These are phyloP conservation scores for Aureobasidium sp. DNA, from an alignment of 2,329 filamentous ascomycete species.

Conservation along the genomic window DNA sequence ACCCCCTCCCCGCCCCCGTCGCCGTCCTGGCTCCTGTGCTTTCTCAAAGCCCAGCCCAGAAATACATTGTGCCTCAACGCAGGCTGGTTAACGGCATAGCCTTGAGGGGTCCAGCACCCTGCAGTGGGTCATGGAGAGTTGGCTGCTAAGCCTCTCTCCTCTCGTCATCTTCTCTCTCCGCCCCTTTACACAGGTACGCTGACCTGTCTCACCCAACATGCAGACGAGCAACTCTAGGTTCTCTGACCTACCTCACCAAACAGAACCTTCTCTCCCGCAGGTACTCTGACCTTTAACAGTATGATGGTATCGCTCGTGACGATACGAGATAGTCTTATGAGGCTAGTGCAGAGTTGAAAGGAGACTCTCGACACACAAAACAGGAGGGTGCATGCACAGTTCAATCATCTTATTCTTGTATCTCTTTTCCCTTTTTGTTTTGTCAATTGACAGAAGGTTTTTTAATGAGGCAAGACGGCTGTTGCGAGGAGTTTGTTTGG, in stretches of 20 bases:
- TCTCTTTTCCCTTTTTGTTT: conserved; percentile 8
- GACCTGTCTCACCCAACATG: conserved; percentile 10
- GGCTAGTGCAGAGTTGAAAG: conserved; percentile 10
- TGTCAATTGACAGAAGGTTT: conserved; percentile 1
- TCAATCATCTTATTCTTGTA: background rate
- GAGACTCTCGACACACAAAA: conserved; percentile 2
- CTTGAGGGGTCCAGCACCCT: background rate
- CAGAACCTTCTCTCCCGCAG: conserved; percentile 10
- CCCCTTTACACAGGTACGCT: conserved; percentile 10
- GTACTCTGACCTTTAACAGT: conserved; percentile 19
- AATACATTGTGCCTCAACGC: background rate
- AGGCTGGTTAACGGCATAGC: background rate
- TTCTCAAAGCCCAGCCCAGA: background rate
- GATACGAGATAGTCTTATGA: conserved; percentile 3
- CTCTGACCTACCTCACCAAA: conserved; percentile 6
- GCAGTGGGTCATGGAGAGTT: background rate
- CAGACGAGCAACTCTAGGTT: background rate
- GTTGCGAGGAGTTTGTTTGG: conserved; percentile 2
- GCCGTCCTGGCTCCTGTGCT: too few relatives aligned
- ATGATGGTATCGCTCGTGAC: conserved; percentile 12
- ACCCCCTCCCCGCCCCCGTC: background rate
- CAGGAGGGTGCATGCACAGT: conserved; percentile 10
- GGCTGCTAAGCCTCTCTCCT: background rate
- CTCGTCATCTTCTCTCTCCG: background rate
- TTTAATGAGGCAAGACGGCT: conserved; percentile 8